Evolutionary conservation across 2,329 filamentous ascomycete genomes (phyloP), one percentile per base, ranked within the genome.

Genomic region (Scytalidium sp.): DNA sequence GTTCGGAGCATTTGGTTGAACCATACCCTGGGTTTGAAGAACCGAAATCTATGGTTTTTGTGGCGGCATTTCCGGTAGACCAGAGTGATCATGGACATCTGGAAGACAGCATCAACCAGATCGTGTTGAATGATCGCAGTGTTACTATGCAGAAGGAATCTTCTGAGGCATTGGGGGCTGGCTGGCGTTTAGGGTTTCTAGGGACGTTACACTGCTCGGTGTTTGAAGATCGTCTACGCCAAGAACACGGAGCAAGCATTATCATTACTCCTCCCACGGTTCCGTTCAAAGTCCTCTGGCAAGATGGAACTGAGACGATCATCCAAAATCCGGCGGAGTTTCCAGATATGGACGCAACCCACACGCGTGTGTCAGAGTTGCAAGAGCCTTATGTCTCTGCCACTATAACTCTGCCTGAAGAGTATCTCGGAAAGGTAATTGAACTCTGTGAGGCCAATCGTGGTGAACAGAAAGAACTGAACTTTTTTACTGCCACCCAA

Each of bases 201-300:
- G 94, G 94, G n/a, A 97, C 92, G 11, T 75, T 99, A 43, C 94
- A 99, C 68, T 97, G 94, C 71, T 97, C 92, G n/a, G 94, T 99
- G 3, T 99, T 99, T 61, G 92, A 99, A 70, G 94, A 99, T 68
- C 88, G 94, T 1, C 73, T 99, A 47, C 84, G 90, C 41, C 91
- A 97, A 69, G 94, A 99, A 68, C 92, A 99, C 62, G 94, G 93
- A 4, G 88, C 89, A 2, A 94, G 85, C 62, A 91, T 99, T 64
- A 97, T 99, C 69, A 94, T 99, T 65, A 99, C 94, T 0, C 93
- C 96, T 32, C 94, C 94, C 0, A 93, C 90, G 0, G 94, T 99
- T 11, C 92, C 94, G 3, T 95, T 93, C 61, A 95, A 92, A 67
- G 80, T 97, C 7, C 68, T 89, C 9, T 94, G 85, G 79, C 79